Conservation (phyloP, 805 yeast genomes). For the Tanozyma kutaoensis region DNA sequence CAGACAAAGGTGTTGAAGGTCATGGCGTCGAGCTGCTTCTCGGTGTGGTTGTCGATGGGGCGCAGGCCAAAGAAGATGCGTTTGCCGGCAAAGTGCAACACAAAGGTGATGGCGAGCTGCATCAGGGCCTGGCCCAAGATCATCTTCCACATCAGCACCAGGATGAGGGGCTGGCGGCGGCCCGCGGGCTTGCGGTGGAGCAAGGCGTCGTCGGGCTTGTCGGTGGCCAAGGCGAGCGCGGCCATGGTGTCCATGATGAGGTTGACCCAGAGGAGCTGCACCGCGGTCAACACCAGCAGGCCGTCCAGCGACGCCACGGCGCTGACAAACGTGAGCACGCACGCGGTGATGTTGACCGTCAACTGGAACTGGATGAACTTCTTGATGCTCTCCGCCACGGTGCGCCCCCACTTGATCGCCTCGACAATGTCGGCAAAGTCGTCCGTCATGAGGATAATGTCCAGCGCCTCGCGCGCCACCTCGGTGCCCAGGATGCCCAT, state of each 20-base stretch:
- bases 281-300: conserved; percentile 87
- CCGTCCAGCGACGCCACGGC: conserved; percentile 78
- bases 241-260: conserved; percentile 97
- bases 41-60: conserved; percentile 27
- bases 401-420: conserved; percentile 98
- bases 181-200: conserved; percentile 78
- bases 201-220: conserved; percentile 79
- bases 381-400: conserved; percentile 87
- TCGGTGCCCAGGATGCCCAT: conserved; percentile 99
- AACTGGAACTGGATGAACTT: conserved; percentile 94
- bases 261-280: conserved; percentile 94
- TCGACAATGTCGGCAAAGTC: conserved; percentile 90
- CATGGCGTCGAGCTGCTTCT: conserved; percentile 59
- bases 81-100: conserved; percentile 68
- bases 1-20: conserved; percentile 95
- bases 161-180: conserved; percentile 62
- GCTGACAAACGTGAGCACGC: conserved; percentile 80
- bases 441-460: conserved; percentile 84
- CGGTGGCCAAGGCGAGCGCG: conserved; percentile 94
- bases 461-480: conserved; percentile 96
- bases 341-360: conserved; percentile 96
- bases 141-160: conserved; percentile 98
- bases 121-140: conserved; percentile 73
- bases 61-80: conserved; percentile 35
- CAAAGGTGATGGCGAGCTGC: conserved; percentile 72